These are phyloP conservation scores for Fusarium subglutinans DNA, from an alignment of 2,329 filamentous ascomycete species.

Conservation along the genomic window DNA sequence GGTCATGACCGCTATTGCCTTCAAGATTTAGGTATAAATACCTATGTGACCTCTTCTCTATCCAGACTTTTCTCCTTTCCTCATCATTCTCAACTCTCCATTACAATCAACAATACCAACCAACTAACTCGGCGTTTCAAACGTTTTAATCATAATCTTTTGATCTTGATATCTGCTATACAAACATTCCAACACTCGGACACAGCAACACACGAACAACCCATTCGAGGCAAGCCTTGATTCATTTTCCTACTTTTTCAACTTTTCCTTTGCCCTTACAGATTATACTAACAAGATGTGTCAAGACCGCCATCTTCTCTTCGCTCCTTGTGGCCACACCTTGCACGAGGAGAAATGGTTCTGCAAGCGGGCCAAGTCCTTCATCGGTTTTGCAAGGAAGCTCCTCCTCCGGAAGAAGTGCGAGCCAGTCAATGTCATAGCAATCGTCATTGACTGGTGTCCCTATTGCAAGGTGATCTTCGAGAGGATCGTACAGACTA, in stretches of 20 bases:
- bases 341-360: not conserved
- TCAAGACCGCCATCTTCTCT: not conserved
- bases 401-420: not conserved
- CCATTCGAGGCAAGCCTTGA: not conserved
- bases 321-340: conserved; percentile 9
- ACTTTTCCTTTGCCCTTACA: not conserved
- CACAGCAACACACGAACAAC: not conserved
- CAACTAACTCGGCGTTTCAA: not conserved
- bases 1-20: not conserved
- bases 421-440: not conserved
- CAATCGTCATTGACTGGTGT: conserved; percentile 8
- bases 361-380: not conserved
- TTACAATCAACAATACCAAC: not conserved
- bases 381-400: not conserved
- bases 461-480: not conserved
- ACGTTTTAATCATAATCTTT: not conserved
- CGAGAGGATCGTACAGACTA: not conserved
- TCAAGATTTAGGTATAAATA: not conserved
- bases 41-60: not conserved
- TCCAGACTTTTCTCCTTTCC: not conserved
- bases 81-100: not conserved
- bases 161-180: not conserved
- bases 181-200: not conserved
- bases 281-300: not conserved
- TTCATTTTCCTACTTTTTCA: not conserved